A percentile compares a stretch with the other conserved stretches of the same genome.
phyloP scores from a whole-genome alignment of 179 eudicot genomes.

The Corrigiola litoralis region DNA sequence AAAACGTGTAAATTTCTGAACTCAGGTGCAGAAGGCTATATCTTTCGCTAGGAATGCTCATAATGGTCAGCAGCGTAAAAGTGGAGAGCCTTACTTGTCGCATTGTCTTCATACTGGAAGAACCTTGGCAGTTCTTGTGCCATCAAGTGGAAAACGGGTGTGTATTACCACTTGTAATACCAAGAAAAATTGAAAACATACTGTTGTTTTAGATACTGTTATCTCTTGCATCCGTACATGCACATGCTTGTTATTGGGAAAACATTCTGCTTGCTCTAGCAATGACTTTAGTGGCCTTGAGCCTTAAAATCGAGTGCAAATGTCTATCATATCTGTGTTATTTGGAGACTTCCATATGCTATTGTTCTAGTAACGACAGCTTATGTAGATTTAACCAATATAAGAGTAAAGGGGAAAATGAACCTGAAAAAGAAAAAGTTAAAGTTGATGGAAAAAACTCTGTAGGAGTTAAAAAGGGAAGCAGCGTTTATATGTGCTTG shows the following conservation, averaged over 20 bases:
- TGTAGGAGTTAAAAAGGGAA: too few species aligned
- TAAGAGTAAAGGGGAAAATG: too few species aligned
- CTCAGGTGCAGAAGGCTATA: slow-evolving; percentile 90
- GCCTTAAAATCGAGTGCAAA: background rate
- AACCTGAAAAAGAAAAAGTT: too few species aligned
- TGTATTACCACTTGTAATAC: background rate
- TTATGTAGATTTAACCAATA: background rate
- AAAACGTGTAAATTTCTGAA: slow-evolving; percentile 35
- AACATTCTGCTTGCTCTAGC: too few species aligned
- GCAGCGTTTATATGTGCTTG: too few species aligned
- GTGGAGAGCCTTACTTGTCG: slow-evolving; percentile 81
- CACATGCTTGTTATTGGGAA: too few species aligned
- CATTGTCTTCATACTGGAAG: slow-evolving; percentile 91
- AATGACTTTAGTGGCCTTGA: background rate
- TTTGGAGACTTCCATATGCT: background rate
- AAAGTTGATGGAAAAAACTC: too few species aligned
- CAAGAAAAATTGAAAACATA: too few species aligned
- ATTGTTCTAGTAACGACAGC: background rate
- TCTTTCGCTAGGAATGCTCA: slow-evolving; percentile 89
- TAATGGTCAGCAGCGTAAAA: slow-evolving; percentile 72
- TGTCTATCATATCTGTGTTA: background rate
- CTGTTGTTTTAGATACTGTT: too few species aligned
- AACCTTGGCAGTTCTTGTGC: slow-evolving; percentile 71
- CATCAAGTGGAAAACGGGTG: slow-evolving; percentile 76
- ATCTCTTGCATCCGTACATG: too few species aligned